Base-by-base conservation (phyloP, 768 basidiomycete genomes). In the Paxillus rubicundulus region DNA sequence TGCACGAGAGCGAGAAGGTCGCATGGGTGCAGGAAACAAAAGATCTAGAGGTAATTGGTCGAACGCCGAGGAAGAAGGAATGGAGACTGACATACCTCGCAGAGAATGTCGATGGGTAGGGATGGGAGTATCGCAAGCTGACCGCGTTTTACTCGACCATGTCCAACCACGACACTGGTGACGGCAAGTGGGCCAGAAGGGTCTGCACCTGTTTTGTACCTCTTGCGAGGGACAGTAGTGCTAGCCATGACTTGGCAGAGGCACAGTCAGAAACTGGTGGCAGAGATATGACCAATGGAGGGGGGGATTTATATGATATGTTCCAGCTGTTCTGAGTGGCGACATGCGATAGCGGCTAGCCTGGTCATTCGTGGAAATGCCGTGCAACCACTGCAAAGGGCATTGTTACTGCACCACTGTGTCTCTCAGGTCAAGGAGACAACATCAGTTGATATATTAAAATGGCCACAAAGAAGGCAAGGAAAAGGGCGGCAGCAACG, bases 1-100 rank as follows among this genome's bases (percentile, higher is more conserved):
- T 78, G 73, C 14, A 79, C 64, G 17, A 81, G 70, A 45, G 62
- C 68, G 20, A 81, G 70, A 14, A 81, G 67, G 59, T 80, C 79
- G n/a, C 62, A 33, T 3, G 79, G 77, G 34, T 69, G 65, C 5
- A 82, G 58, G 47, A 75, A 71, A 30, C 62, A 62, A 49, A 78
- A 75, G 47, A 81, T 74, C 77, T 81, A 50, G 4, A 21, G 28
- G 39, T 20, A 13, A 36, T 30, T 37, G 13, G 20, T 33, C 32
- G 46, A 16, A 18, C 21, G 30, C 38, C 17, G n/a, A 12, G 42
- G 9, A 36, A 7, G 16, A 34, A 8, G 18, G 14, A 5, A 20
- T n/a, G 28, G 18, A 13, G n/a, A 21, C 3, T 16, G 9, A 27
- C 43, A 2, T 59, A 63, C 67, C 52, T 68, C 67, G 28, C 57